These are phyloP conservation scores for Ogataea nitratoaversa DNA, from an alignment of 805 yeast genomes.

Conservation along the genomic window DNA sequence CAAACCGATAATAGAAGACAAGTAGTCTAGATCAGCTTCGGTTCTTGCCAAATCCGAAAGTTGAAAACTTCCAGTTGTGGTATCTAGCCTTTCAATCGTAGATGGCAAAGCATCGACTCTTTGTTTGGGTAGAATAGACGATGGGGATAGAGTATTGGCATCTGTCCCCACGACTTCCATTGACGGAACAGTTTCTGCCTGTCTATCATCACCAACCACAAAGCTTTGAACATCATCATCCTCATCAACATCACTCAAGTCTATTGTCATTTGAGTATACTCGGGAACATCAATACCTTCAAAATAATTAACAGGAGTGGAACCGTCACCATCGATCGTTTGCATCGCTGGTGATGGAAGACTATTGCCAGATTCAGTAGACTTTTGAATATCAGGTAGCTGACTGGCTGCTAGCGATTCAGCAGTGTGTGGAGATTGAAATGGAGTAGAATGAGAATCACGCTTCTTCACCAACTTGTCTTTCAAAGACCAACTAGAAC, in stretches of 20 bases:
- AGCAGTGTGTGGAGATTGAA: not conserved
- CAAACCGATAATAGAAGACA: slow-evolving; percentile 35
- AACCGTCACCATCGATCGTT: too few relatives aligned
- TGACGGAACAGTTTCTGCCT: not conserved
- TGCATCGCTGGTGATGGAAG: too few relatives aligned
- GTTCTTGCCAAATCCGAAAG: not conserved
- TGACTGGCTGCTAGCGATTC: too few relatives aligned
- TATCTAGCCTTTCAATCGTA: too few relatives aligned
- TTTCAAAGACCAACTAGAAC: slow-evolving; percentile 1
- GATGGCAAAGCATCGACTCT: too few relatives aligned
- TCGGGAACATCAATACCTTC: not conserved
- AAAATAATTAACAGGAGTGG: not conserved
- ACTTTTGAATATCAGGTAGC: too few relatives aligned
- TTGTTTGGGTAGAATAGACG: not conserved
- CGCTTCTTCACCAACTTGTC: slow-evolving; percentile 1
- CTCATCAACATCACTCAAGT: slow-evolving; percentile 11
- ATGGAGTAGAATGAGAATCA: not conserved
- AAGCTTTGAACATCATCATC: slow-evolving; percentile 13
- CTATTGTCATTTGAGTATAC: not conserved
- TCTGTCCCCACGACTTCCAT: not conserved
- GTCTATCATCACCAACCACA: slow-evolving; percentile 14
- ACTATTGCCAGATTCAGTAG: too few relatives aligned
- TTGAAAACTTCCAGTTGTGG: not conserved
- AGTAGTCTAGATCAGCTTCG: slow-evolving; percentile 33
- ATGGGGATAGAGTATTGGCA: not conserved